Evolutionary conservation across 2,329 filamentous ascomycete species (phyloP), one percentile per base, ranked within the genome.

Genomic region (Lasiodiplodia sp.): DNA sequence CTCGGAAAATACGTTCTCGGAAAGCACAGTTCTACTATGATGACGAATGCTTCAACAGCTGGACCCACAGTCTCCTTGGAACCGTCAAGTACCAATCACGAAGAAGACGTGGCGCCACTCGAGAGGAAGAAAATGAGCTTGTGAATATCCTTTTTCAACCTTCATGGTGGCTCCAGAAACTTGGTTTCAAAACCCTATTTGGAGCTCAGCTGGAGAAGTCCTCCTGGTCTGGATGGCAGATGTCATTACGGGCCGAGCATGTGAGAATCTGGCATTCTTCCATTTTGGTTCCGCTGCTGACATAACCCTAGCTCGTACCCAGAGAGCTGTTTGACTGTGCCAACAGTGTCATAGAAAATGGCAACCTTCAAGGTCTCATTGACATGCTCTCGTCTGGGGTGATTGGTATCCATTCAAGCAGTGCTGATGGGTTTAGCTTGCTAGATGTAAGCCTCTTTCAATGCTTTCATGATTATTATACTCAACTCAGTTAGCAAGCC

Each of bases 331-430:
- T 8, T 3, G 0, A 18, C 0, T 2, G 23, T 14, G 11, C n/a
- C 12, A 1, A 2, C 2, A 2, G 1, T 1, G 2, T n/a, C 7
- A 49, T 49, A 8, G 0, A 1, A 7, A 1, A 25, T 2, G 25
- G 23, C 31, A 44, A 62, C 23, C 25, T 51, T 12, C 23, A 49
- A 12, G 18, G 25, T 14, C 5, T 62, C 5, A 23, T 25, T 1
- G 25, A 28, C 14, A 34, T 62, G 38, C 40, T 62, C 7, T 62
- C 16, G 25, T 2, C 38, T 11, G 16, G 25, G 11, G 18, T 34
- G 28, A 16, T 49, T 8, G 31, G 5, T 11, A 62, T 62, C 6
- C 23, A 49, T 21, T 62, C 57, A 14, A 25, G 34, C 2, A 0
- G 14, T 4, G 1, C 1, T 0, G 0, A 0, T 7, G 25, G 18